phyloP scores from a whole-genome alignment of 768 basidiomycete species.

The Naematelia encephala region DNA sequence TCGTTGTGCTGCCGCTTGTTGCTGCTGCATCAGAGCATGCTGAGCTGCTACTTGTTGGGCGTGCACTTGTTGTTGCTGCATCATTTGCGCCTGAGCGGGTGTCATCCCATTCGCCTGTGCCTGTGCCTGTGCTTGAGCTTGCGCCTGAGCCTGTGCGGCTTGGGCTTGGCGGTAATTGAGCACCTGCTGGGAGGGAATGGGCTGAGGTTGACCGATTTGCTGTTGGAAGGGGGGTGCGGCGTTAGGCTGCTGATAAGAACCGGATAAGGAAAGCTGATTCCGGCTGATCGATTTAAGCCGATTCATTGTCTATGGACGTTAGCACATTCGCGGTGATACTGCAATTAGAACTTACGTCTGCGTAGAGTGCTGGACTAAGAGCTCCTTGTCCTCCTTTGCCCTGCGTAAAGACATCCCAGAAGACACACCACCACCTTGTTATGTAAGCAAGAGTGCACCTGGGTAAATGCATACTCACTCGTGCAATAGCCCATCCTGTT shows the following conservation, averaged over 20 bases:
- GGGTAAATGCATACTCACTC: slow-evolving; percentile 42
- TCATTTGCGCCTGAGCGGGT: slow-evolving; percentile 33
- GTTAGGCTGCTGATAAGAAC: slow-evolving; percentile 14
- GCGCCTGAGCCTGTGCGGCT: slow-evolving; percentile 15
- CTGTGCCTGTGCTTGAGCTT: slow-evolving; percentile 16
- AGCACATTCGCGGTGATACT: neutral
- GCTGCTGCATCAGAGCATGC: slow-evolving; percentile 22
- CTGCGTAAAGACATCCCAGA: slow-evolving; percentile 48
- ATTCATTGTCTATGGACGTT: slow-evolving; percentile 34
- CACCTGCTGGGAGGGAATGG: slow-evolving; percentile 15
- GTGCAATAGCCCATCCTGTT: slow-evolving; percentile 46
- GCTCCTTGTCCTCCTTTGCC: slow-evolving; percentile 36
- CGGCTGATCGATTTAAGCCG: slow-evolving; percentile 27
- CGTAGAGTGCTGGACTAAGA: slow-evolving; percentile 37
- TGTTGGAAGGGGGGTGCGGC: slow-evolving; percentile 12
- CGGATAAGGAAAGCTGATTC: slow-evolving; percentile 18
- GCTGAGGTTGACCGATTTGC: slow-evolving; percentile 20
- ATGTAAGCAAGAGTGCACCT: neutral
- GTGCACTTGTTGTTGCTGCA: slow-evolving; percentile 30
- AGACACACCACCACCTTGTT: slow-evolving; percentile 48
- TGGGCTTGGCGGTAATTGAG: slow-evolving; percentile 15
- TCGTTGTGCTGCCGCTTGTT: slow-evolving; percentile 21
- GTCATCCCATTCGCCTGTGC: slow-evolving; percentile 32
- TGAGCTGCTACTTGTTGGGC: slow-evolving; percentile 24
- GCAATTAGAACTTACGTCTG: slow-evolving; percentile 34